Conservation (phyloP, 768 basidiomycete species). For the Panaeolus cyanescens region DNA sequence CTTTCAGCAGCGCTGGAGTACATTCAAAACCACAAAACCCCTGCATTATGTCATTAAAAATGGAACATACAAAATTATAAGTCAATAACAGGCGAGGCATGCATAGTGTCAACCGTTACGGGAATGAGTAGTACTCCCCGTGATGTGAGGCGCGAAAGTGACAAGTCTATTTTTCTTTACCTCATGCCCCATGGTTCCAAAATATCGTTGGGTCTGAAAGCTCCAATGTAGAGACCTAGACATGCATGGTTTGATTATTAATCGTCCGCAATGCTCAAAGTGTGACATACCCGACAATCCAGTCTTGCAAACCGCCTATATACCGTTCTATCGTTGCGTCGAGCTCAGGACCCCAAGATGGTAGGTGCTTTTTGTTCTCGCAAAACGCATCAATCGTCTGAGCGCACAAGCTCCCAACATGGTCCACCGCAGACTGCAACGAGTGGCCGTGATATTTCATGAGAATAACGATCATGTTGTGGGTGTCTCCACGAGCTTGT, state of each 20-base stretch:
- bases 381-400: constrained; percentile 55
- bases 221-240: constrained; percentile 67
- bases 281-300: constrained; percentile 61
- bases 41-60: constrained; percentile 4
- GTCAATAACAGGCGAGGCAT: background rate
- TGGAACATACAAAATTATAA: background rate
- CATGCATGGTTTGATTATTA: background rate
- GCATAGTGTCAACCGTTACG: background rate
- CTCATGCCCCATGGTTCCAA: constrained; percentile 54
- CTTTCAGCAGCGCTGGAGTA: background rate
- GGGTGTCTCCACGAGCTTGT: constrained; percentile 66
- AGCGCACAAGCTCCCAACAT: constrained; percentile 62
- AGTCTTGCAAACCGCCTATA: constrained; percentile 63
- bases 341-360: constrained; percentile 63
- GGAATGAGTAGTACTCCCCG: background rate
- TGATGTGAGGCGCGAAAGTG: constrained; percentile 43
- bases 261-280: background rate
- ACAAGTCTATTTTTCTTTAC: constrained; percentile 58
- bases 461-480: constrained; percentile 75
- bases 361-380: constrained; percentile 47
- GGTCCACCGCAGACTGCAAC: constrained; percentile 64
- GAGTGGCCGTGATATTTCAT: constrained; percentile 60
- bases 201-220: constrained; percentile 70
- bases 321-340: constrained; percentile 61
- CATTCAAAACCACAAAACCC: background rate